Base-by-base conservation (phyloP, 2,329 filamentous ascomycete genomes). In the Iodosphaeria phyllophila region DNA sequence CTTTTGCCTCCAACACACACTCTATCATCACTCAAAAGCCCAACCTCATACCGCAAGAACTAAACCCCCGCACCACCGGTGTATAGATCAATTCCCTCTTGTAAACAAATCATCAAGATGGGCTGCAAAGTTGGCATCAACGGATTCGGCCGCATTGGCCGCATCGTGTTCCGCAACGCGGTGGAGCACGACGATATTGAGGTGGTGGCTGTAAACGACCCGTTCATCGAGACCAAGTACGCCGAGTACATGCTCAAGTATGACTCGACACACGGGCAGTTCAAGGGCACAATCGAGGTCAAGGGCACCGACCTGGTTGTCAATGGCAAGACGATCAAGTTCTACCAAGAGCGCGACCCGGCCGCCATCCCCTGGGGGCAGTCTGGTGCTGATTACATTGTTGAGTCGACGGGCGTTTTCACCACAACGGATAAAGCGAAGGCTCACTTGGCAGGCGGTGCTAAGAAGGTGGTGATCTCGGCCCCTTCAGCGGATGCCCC, bases 201-300 rank as follows among this genome's bases (percentile, higher is more conserved):
- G 47, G 67, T 98, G 47, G 82, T 93, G 48, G 86, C 89, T 46
- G 82, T 93, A 63, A 95, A 98, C 70, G 89, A 95, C 58, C 89
- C 89, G 46, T 95, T 98, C 76, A 95, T 98, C 62, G 84, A 93
- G 62, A 71, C 79, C 48, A 64, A 84, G 58, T 95, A 95, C 62
- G 89, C 89, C 57, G 86, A 78, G 52, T 95, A 95, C 74, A 95
- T 95, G 89, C 77, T 98, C 64, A 91, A 92, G 70, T 95, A 95
- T 58, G 89, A 98, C 69, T 83, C 79, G 46, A 83, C 79, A 56
- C 89, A 98, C 72, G 89, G 89, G 44, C 54, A 70, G 54, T 98
- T 95, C 78, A 91, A 93, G 68, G 86, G 86, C 44, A 74, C 76
- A 33, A 71, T 95, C 56, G 58, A 73, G 56, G 62, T 76, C 51